Conservation (phyloP, 768 basidiomycete genomes). For the Trametopsis cervina region DNA sequence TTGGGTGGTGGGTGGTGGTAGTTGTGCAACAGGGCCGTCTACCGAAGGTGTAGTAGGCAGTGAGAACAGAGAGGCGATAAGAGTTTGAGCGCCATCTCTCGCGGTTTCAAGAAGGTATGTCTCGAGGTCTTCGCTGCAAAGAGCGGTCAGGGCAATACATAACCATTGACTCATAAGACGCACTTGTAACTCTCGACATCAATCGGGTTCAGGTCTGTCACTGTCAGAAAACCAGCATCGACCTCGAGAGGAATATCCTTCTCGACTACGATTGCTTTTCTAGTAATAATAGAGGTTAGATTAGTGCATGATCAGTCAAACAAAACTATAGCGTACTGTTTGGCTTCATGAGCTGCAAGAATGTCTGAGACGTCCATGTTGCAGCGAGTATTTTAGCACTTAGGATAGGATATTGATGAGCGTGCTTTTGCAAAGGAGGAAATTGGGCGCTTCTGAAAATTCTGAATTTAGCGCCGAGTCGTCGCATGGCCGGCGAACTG, state of each 20-base stretch:
- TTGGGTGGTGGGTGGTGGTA: conserved; percentile 68
- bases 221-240: conserved; percentile 78
- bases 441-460: too few species aligned
- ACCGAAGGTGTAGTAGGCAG: conserved; percentile 71
- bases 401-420: too few species aligned
- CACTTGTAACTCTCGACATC: conserved; percentile 82
- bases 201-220: conserved; percentile 82
- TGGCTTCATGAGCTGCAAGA: conserved; percentile 64
- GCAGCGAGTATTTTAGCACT: too few species aligned
- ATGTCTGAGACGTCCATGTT: conserved; percentile 79
- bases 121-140: conserved; percentile 65
- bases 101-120: conserved; percentile 73
- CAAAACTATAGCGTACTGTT: conserved; percentile 46
- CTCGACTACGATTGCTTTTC: conserved; percentile 63
- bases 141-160: background rate
- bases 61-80: conserved; percentile 73
- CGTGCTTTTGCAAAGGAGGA: too few species aligned
- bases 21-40: conserved; percentile 77
- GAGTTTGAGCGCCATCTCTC: conserved; percentile 74
- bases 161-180: conserved; percentile 17
- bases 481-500: too few species aligned
- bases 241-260: conserved; percentile 76
- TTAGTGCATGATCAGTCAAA: background rate
- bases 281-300: conserved; percentile 21
- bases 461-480: too few species aligned